Base-by-base conservation (phyloP, 352 stramenopile genomes). In the Peronospora farinosa region DNA sequence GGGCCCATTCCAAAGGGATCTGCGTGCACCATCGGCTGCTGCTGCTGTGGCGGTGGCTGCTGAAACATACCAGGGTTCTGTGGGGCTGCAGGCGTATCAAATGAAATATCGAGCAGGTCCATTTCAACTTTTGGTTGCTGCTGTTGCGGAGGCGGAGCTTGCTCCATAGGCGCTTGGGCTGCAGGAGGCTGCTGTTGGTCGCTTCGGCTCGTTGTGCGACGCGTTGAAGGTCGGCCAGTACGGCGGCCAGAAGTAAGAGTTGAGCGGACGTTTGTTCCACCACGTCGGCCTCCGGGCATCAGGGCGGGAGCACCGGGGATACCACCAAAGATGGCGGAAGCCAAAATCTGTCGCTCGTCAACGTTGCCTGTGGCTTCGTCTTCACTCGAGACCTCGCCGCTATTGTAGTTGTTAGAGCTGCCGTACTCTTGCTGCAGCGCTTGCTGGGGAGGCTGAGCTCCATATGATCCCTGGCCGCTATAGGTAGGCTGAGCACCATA, bases 261-360 rank as follows among this genome's bases (percentile, higher is more conserved):
- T 27, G 63, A 55, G 7, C 63, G 63, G 11, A 51, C 51, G 31
- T 47, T 65, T 13, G 59, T 19, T 21, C 59, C 63, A 19, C 44
- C 35, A 16, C 78, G 74, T 21, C 76, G 72, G 35, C 59, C 63
- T n/a, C 30, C 54, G 25, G 69, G 28, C 54, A 80, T 69, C 5
- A 76, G 62, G 7, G 70, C 37, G 3, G 78, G 74, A 0, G 74
- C 86, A 39, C 86, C 86, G 8, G 78, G 83, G 40, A 98, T 95
- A 23, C 96, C 96, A 32, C 96, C 95, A 69, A 99, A 99, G 41
- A 98, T 84, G 7, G 92, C 93, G 10, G 92, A 96, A 33, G 96
- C 96, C 74, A 98, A 86, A 56, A 91, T 83, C 43, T 76, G 63
- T 35, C 83, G 79, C 55, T 94, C 82, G 37, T 92, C 73, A 1